Conservation (phyloP, 768 basidiomycete species). For the Suillus placidus region DNA sequence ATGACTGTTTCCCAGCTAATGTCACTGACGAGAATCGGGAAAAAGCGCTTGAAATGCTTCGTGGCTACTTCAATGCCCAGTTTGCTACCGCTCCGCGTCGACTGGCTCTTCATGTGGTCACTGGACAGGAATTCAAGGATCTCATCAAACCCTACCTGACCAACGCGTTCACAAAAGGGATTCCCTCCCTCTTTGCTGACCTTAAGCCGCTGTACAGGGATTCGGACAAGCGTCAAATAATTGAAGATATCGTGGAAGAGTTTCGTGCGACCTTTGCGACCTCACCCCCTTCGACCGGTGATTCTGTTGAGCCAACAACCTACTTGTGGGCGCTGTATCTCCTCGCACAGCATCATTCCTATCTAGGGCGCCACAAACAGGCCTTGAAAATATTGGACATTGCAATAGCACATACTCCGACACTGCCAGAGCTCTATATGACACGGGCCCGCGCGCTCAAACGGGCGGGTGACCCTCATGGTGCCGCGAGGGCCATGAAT, state of each 20-base stretch:
- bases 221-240: slow-evolving; percentile 58
- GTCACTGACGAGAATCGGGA: slow-evolving; percentile 51
- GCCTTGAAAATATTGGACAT: slow-evolving; percentile 64
- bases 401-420: slow-evolving; percentile 87
- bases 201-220: slow-evolving; percentile 82
- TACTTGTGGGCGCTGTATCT: slow-evolving; percentile 97
- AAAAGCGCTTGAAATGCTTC: slow-evolving; percentile 59
- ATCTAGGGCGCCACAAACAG: slow-evolving; percentile 45
- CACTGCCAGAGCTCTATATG: slow-evolving; percentile 87
- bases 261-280: slow-evolving; percentile 40
- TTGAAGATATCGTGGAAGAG: slow-evolving; percentile 71
- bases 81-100: slow-evolving; percentile 71
- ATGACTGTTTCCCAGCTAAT: slow-evolving; percentile 34
- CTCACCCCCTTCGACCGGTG: slow-evolving; percentile 20
- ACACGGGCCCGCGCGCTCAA: slow-evolving; percentile 84
- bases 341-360: slow-evolving; percentile 87
- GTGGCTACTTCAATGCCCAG: slow-evolving; percentile 66
- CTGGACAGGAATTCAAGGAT: slow-evolving; percentile 69
- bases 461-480: slow-evolving; percentile 76
- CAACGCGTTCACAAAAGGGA: slow-evolving; percentile 74
- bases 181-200: slow-evolving; percentile 93
- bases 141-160: slow-evolving; percentile 69
- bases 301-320: slow-evolving; percentile 60
- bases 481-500: slow-evolving; percentile 76
- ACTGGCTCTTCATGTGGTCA: slow-evolving; percentile 69